Conservation (phyloP, 805 yeast species). For the Blastobotrys americana region DNA sequence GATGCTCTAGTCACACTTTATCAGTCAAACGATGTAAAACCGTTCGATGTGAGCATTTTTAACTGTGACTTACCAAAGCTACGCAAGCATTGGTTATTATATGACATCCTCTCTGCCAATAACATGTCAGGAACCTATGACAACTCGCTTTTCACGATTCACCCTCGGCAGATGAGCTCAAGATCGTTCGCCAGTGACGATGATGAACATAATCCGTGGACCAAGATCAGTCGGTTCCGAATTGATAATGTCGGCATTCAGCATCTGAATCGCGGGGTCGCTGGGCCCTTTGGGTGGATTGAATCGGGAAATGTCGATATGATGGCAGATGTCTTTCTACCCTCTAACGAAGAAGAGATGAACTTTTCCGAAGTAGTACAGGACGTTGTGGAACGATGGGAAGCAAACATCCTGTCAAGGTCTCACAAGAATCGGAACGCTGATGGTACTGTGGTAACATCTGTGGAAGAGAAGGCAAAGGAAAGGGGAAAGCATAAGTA, state of each 20-base stretch:
- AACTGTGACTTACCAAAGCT: conserved; percentile 72
- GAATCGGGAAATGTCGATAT: conserved; percentile 86
- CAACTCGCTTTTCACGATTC: conserved; percentile 85
- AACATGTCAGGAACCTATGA: conserved; percentile 88
- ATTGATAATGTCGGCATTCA: conserved; percentile 82
- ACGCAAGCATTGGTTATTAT: conserved; percentile 89
- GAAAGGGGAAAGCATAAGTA: conserved; percentile 40
- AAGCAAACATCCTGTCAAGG: conserved; percentile 23
- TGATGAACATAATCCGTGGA: conserved; percentile 37
- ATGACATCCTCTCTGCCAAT: conserved; percentile 78
- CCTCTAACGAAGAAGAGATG: conserved; percentile 51
- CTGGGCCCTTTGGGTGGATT: conserved; percentile 97
- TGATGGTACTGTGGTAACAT: conserved; percentile 24
- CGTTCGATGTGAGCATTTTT: conserved; percentile 81
- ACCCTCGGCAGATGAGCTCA: conserved; percentile 52
- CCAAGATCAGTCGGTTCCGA: conserved; percentile 65
- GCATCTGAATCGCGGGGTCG: conserved; percentile 78
- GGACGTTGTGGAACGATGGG: conserved; percentile 38
- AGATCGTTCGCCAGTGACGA: conserved; percentile 29
- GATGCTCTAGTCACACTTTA: conserved; percentile 72
- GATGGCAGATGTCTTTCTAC: conserved; percentile 83
- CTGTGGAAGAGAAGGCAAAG: conserved; percentile 24
- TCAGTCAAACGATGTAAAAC: conserved; percentile 51
- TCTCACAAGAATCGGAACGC: conserved; percentile 1
- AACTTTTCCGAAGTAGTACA: conserved; percentile 32